These are phyloP conservation scores for Syzygium jambos DNA, from an alignment of 345 rosid species.

Conservation along the genomic window DNA sequence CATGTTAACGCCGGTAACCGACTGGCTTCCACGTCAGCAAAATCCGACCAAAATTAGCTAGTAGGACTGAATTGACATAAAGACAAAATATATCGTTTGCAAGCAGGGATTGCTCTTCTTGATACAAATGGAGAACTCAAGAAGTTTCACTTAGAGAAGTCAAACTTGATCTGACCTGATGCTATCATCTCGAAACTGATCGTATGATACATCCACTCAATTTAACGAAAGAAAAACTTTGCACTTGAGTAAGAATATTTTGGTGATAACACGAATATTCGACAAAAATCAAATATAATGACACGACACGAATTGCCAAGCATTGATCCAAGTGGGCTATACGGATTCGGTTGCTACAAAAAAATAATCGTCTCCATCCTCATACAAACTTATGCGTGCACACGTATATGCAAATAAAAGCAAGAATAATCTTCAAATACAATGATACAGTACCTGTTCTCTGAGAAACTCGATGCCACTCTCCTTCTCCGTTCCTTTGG, in stretches of 20 bases:
- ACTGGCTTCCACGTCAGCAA: no score
- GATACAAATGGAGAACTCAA: no score
- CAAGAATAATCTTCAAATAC: not conserved
- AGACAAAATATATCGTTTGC: no score
- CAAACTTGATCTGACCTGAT: no score
- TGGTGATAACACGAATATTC: no score
- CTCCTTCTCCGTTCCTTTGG: constrained; percentile 32
- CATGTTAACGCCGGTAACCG: no score
- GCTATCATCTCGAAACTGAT: no score
- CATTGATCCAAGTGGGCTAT: not conserved
- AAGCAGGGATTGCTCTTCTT: no score
- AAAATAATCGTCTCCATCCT: not conserved
- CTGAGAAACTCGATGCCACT: constrained; percentile 35
- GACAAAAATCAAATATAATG: not conserved
- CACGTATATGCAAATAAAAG: not conserved
- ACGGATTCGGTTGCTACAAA: not conserved
- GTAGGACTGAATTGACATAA: no score
- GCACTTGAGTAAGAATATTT: not conserved
- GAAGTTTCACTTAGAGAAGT: not conserved
- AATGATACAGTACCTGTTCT: constrained; percentile 19
- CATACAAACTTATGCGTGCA: not conserved
- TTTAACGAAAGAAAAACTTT: not conserved
- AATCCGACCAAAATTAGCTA: no score
- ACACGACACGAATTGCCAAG: no score
- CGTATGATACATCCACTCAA: not conserved